Conservation (phyloP, 2,329 filamentous ascomycete species). For the Sporothrix pallida region DNA sequence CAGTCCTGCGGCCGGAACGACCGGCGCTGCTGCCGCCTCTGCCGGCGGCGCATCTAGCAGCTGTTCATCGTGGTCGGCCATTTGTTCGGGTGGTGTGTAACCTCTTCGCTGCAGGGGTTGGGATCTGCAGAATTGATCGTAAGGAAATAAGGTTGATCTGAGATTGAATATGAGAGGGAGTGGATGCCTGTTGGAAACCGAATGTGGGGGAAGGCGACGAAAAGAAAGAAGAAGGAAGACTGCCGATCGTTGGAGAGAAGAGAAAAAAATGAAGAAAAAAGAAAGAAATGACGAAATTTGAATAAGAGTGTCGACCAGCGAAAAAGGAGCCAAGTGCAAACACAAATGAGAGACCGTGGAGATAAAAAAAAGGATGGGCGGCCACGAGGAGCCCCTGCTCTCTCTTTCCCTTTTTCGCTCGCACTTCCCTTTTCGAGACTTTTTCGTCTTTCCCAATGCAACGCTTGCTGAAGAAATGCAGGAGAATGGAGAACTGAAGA, state of each 20-base stretch:
- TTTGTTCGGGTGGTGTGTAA: neutral
- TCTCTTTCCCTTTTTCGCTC: no score
- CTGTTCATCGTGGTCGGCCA: neutral
- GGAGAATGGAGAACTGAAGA: neutral
- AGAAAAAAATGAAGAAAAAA: neutral
- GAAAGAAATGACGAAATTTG: neutral
- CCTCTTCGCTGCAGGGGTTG: neutral
- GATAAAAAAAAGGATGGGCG: neutral
- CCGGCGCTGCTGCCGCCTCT: neutral
- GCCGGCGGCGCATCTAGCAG: neutral
- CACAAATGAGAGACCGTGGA: neutral
- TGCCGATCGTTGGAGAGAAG: neutral
- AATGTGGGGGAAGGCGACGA: neutral
- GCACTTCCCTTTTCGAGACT: no score
- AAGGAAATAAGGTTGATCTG: no score
- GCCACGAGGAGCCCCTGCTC: neutral
- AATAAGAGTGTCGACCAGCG: neutral
- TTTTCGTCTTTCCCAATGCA: neutral
- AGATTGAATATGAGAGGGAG: no score
- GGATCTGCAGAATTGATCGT: neutral
- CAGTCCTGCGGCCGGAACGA: neutral
- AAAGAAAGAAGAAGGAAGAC: neutral
- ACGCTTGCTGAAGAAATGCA: conserved; percentile 18
- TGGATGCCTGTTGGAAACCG: no score
- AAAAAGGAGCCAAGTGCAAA: neutral